Base-by-base conservation (phyloP, 495 filamentous ascomycete genomes). In the Podospora anserina region DNA sequence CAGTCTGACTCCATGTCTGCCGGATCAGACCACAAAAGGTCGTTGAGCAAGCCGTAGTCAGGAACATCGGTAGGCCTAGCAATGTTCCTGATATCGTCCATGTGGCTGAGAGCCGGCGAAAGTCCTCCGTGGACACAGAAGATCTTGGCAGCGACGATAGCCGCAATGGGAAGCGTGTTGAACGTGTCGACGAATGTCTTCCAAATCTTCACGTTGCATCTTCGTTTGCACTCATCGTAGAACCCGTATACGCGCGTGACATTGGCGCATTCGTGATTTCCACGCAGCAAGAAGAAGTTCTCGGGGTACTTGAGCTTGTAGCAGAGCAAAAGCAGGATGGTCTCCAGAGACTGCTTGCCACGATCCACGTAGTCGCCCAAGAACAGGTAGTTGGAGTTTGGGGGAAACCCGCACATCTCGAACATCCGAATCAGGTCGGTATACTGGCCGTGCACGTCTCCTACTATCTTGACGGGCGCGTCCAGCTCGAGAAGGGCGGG, bases 291-390 rank as follows among this genome's bases (percentile, higher is more conserved):
- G 80, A 99, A 99, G 81, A 99, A 99, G 80, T 99, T 99, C 80
- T 98, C 96, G 6, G 95, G 95, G 70, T 91, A 99, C 76, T 97
- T 97, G 73, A 98, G 88, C 81, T 99, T 99, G 84, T 98, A 99
- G 82, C 95, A 99, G 66, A 99, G 79, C 15, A 99, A 84, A 49
- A 99, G 86, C 6, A 99, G 85, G 68, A 99, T 99, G 0, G 95
- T 99, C 79, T 99, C 95, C 68, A 99, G 82, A 60, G 92, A 96
- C 75, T 97, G 94, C 82, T 99, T 99, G 68, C 95, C 95, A 63
- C 95, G 89, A 76, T 99, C 95, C 68, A 99, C 95, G 78, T 99
- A 99, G 76, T 99, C 95, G 16, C 95, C 95, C 16, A 99, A 83
- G 78, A 99, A 99, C 53, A 99, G 85, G 75, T 91, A 99, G 82